phyloP scores from a whole-genome alignment of 129 eudicot species.

The Solidago caesia region DNA sequence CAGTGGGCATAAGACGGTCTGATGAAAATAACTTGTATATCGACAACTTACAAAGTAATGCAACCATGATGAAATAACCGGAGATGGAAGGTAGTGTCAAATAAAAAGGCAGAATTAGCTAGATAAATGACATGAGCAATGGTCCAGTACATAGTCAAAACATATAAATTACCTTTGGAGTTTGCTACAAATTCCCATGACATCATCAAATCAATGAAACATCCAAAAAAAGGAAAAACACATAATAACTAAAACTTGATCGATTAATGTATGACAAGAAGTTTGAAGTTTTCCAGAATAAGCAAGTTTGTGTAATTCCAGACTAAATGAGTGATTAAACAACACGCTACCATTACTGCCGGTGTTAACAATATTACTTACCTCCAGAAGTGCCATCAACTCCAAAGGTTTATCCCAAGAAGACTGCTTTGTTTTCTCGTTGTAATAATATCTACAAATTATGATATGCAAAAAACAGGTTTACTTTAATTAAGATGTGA shows the following conservation, averaged over 20 bases:
- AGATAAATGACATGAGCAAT: constrained; percentile 21
- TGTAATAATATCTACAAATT: constrained; percentile 80
- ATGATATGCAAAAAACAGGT: background rate
- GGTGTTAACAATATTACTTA: constrained; percentile 36
- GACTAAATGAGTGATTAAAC: background rate
- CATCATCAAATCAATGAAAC: constrained; percentile 76
- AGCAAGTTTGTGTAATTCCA: constrained; percentile 24
- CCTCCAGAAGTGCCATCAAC: constrained; percentile 94
- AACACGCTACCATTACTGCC: constrained; percentile 6
- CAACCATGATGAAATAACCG: too few relatives aligned
- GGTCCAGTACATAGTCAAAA: constrained; percentile 38
- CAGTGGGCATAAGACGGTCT: too few relatives aligned
- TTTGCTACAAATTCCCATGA: constrained; percentile 65
- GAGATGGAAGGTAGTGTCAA: too few relatives aligned
- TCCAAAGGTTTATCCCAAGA: constrained; percentile 98
- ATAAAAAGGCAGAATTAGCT: background rate
- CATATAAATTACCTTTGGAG: constrained; percentile 59
- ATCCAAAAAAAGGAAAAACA: constrained; percentile 64
- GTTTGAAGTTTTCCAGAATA: constrained; percentile 22
- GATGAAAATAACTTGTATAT: too few relatives aligned
- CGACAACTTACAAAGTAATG: too few relatives aligned
- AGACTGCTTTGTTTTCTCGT: constrained; percentile 84
- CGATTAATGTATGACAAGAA: constrained; percentile 35
- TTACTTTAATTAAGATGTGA: too few relatives aligned
- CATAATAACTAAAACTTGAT: constrained; percentile 45